These are phyloP conservation scores for Achaetomiella virescens DNA, from an alignment of 495 filamentous ascomycete species.

Conservation along the genomic window DNA sequence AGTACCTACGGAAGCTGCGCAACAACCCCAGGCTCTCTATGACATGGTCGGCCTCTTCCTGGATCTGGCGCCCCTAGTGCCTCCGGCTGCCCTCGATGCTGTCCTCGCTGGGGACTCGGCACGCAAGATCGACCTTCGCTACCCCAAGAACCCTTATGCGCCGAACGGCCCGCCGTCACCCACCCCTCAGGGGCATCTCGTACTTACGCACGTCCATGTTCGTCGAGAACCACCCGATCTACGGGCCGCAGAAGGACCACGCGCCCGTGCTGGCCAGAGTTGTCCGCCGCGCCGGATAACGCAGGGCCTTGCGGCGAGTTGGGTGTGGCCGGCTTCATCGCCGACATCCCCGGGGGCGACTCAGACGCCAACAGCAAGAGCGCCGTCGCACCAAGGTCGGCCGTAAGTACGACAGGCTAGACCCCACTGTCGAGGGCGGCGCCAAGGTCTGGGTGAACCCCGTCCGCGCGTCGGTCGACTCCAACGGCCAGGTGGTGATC, in stretches of 20 bases:
- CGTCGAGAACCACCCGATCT: conserved; percentile 72
- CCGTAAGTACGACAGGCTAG: conserved; percentile 38
- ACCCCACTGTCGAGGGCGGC: conserved; percentile 58
- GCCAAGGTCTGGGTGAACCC: conserved; percentile 59
- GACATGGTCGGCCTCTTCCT: conserved; percentile 49
- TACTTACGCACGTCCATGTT: conserved; percentile 69
- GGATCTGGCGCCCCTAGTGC: conserved; percentile 43
- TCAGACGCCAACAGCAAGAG: conserved; percentile 23
- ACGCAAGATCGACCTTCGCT: conserved; percentile 11
- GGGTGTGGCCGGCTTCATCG: conserved; percentile 48
- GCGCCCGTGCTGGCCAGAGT: conserved; percentile 65
- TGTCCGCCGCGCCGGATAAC: conserved; percentile 44
- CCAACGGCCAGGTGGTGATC: conserved; percentile 54
- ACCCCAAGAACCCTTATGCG: conserved; percentile 44
- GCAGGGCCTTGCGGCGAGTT: conserved; percentile 17
- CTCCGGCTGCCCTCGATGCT: background rate
- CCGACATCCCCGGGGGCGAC: conserved; percentile 24
- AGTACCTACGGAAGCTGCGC: conserved; percentile 56
- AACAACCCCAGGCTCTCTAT: conserved; percentile 40
- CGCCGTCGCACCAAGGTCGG: conserved; percentile 20
- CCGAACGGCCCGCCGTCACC: conserved; percentile 65
- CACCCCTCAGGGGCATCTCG: conserved; percentile 89
- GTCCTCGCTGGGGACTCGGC: background rate
- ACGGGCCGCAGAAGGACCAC: conserved; percentile 63
- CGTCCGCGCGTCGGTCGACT: conserved; percentile 49